Conservation (phyloP, 192 early-diverging fungal genomes). For the Coemansia sp. region DNA sequence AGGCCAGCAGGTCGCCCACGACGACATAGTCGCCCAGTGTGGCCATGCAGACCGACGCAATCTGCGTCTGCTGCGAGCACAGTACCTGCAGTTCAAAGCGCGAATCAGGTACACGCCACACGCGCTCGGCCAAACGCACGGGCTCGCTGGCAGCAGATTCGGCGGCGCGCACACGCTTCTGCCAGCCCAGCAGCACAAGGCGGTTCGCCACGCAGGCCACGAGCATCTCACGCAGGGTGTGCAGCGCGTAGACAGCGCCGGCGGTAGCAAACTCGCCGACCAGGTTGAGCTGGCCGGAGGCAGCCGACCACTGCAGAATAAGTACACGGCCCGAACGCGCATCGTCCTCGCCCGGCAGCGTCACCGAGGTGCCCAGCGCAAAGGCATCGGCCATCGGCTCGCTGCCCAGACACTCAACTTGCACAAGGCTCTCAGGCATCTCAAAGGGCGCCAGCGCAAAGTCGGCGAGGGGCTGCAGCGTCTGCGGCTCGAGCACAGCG, state of each 20-base stretch:
- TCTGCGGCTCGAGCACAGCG: constrained; percentile 66
- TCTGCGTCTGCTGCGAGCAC: constrained; percentile 54
- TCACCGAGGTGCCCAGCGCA: constrained; percentile 72
- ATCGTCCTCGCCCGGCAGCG: constrained; percentile 57
- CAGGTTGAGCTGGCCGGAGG: constrained; percentile 51
- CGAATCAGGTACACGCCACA: constrained; percentile 6
- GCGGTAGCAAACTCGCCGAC: constrained; percentile 47
- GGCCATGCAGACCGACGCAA: constrained; percentile 56
- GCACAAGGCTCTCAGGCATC: constrained; percentile 36
- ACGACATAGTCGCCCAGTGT: constrained; percentile 64
- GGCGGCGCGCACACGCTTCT: constrained; percentile 3
- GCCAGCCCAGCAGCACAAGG: constrained; percentile 37
- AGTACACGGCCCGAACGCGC: constrained; percentile 70
- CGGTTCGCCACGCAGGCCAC: constrained; percentile 64
- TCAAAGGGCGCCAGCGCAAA: constrained; percentile 25
- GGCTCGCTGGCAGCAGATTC: neutral
- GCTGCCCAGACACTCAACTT: neutral
- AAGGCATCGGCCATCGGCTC: constrained; percentile 51
- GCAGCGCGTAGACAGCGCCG: constrained; percentile 62
- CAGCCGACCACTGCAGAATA: constrained; percentile 55
- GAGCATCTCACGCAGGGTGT: constrained; percentile 59
- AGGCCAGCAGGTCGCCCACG: constrained; percentile 83
- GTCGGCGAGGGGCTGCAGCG: constrained; percentile 55
- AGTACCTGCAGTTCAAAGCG: constrained; percentile 26
- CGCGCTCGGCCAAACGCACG: constrained; percentile 2